Conservation (phyloP, 2,329 filamentous ascomycete genomes). For the Sporothrix variecibatus region DNA sequence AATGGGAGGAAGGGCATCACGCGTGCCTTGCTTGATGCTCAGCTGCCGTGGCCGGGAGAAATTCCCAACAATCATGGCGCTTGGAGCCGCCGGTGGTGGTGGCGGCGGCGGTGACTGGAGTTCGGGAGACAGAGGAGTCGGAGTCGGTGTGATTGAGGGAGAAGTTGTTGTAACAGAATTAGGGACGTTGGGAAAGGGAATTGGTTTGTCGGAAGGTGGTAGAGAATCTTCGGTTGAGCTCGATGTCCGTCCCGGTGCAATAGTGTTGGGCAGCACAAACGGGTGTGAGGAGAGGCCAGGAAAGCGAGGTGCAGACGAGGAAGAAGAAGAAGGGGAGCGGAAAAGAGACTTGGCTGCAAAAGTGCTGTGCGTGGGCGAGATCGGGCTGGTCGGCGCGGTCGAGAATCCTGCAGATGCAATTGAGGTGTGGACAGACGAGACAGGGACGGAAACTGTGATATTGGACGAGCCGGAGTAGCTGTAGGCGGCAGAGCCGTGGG, state of each 20-base stretch:
- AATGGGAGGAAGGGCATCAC: slow-evolving; percentile 27
- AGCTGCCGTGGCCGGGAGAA: slow-evolving; percentile 61
- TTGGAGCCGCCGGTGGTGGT: slow-evolving; percentile 29
- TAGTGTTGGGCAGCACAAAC: slow-evolving; percentile 12
- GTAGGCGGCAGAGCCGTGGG: slow-evolving; percentile 34
- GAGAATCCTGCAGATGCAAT: slow-evolving; percentile 26
- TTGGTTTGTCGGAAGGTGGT: slow-evolving; percentile 28
- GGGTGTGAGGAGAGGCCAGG: slow-evolving; percentile 40
- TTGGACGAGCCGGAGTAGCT: slow-evolving; percentile 32
- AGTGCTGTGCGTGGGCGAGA: slow-evolving; percentile 21
- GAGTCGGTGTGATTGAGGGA: not conserved
- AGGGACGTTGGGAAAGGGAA: slow-evolving; percentile 16
- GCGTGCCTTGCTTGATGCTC: slow-evolving; percentile 49
- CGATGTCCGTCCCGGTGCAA: slow-evolving; percentile 21
- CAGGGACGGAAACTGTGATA: slow-evolving; percentile 20
- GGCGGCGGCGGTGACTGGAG: slow-evolving; percentile 10
- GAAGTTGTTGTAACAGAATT: not conserved
- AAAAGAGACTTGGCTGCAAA: slow-evolving; percentile 24
- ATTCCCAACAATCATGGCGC: slow-evolving; percentile 51
- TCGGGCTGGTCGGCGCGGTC: slow-evolving; percentile 29
- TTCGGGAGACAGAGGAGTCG: not conserved
- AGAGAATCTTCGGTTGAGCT: slow-evolving; percentile 26
- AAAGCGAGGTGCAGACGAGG: slow-evolving; percentile 36
- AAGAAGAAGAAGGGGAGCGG: slow-evolving; percentile 31
- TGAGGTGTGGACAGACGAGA: slow-evolving; percentile 23